Evolutionary conservation across 1,284 basidiomycete species (phyloP), one percentile per base, ranked within the genome.

Genomic region (Cerrena zonata): DNA sequence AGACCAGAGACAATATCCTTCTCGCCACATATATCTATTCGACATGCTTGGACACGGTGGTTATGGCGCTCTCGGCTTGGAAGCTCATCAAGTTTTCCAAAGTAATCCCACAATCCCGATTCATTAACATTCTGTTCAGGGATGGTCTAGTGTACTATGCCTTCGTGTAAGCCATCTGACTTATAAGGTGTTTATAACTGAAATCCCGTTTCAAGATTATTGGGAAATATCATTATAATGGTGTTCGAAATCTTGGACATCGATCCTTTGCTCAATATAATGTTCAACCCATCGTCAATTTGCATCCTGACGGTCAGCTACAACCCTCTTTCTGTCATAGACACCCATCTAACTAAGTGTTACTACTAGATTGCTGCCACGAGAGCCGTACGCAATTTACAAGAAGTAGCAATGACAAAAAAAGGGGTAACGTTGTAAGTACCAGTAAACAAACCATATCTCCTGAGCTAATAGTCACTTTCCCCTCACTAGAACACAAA

Each of bases 81-180:
- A 39, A 19, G 18, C 21, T 41, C 15, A 41, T 7, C 30, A 27
- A 38, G 10, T 38, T 38, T n/a, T 19, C 13, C 5, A 10, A 13
- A 13, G 5, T 25, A 12, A 19, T n/a, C 15, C n/a, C 4, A 11
- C 4, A 47, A 10, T 48, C 46, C 18, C 46, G 21, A 19, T 11
- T 39, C 13, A 36, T 48, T 15, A 18, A 15, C 15, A 13, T 48
- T 21, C 36, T 48, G 12, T 37, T 48, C 21, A 37, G 34, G 19
- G 46, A 48, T 27, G 46, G 46, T 39, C 7, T 48, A 5, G 15
- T 48, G 4, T 48, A 48, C 36, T 48, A 34, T 36, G 4, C 24
- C 4, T 15, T 48, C 7, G 46, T 36, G 46, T 48, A 39, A 19
- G 46, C 23, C 4, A 18, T 47, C 13, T 18, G 10, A 13, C 11